phyloP scores from a whole-genome alignment of 2,329 filamentous ascomycete species.

The Alternaria sp. region DNA sequence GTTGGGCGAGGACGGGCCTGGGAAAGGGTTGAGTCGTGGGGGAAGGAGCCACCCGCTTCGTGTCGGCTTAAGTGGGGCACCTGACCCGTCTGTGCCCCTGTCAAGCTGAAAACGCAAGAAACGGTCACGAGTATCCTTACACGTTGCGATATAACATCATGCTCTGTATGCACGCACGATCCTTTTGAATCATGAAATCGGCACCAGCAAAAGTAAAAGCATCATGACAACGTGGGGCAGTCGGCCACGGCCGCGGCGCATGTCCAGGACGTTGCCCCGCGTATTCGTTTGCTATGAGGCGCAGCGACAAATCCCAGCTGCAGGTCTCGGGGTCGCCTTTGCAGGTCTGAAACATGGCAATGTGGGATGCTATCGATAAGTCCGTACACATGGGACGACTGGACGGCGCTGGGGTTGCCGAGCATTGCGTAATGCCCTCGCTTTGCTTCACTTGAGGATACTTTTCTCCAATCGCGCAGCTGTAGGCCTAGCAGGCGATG shows the following conservation, averaged over 20 bases:
- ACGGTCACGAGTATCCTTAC: constrained; percentile 17
- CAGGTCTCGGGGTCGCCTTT: constrained; percentile 32
- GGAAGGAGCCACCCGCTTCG: constrained; percentile 18
- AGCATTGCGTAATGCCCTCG: constrained; percentile 31
- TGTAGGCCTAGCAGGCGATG: constrained; percentile 19
- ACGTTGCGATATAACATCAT: constrained; percentile 27
- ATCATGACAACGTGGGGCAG: constrained; percentile 21
- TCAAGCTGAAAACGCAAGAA: constrained; percentile 39
- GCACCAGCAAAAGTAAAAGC: constrained; percentile 12
- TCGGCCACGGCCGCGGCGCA: constrained; percentile 36
- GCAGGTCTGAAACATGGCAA: constrained; percentile 43
- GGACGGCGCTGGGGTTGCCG: constrained; percentile 27
- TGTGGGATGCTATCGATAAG: constrained; percentile 43
- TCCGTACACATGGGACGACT: constrained; percentile 32
- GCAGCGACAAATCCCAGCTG: constrained; percentile 29
- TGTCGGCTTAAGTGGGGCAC: constrained; percentile 28
- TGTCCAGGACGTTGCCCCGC: constrained; percentile 25
- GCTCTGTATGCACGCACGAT: constrained; percentile 36
- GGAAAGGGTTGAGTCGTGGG: constrained; percentile 1
- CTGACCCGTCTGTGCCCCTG: constrained; percentile 28
- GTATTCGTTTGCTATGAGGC: constrained; percentile 37
- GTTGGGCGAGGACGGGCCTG: constrained; percentile 4
- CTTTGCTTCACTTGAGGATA: constrained; percentile 30
- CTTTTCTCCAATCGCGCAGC: constrained; percentile 34
- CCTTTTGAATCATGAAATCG: constrained; percentile 7